Percentiles rank a stretch among this genome's conserved stretches.
Conservation (phyloP, 192 early-diverging fungal species). For the Dispira parvispora region DNA sequence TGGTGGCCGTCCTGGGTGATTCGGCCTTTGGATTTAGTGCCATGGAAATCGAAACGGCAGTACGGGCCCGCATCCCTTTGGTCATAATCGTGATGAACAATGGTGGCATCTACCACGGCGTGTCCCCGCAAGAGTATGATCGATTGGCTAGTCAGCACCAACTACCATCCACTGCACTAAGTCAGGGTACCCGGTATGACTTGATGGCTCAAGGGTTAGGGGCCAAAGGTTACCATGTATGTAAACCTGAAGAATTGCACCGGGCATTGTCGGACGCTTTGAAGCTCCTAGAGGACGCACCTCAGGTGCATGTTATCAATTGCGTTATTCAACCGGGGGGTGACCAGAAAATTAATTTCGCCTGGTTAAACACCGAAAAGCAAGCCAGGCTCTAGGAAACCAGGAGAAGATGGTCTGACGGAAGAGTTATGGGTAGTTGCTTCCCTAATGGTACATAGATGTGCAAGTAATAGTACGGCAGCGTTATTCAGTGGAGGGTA, state of each 20-base stretch:
- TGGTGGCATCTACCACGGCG: constrained; percentile 57
- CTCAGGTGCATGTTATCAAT: constrained; percentile 44
- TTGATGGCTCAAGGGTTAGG: constrained; percentile 48
- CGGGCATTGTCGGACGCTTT: constrained; percentile 29
- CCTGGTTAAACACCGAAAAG: neutral
- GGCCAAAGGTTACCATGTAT: constrained; percentile 36
- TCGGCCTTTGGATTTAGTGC: constrained; percentile 69
- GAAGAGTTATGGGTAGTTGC: no score
- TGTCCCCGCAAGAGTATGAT: constrained; percentile 30
- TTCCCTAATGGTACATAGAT: no score
- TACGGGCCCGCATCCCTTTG: constrained; percentile 38
- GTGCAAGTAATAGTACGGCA: no score
- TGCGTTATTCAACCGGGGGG: constrained; percentile 46
- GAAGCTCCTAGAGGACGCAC: neutral
- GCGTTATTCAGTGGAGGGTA: no score
- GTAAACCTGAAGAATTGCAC: constrained; percentile 35
- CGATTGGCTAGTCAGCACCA: constrained; percentile 16
- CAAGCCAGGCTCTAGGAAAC: neutral
- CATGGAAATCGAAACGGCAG: constrained; percentile 60
- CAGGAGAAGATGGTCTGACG: no score
- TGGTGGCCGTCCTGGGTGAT: constrained; percentile 57
- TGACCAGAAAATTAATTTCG: constrained; percentile 25
- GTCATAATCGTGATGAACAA: constrained; percentile 64
- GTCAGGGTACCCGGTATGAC: constrained; percentile 49
- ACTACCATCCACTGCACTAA: constrained; percentile 43